phyloP scores from a whole-genome alignment of 306 rosid genomes.

The Boehmeria nivea region DNA sequence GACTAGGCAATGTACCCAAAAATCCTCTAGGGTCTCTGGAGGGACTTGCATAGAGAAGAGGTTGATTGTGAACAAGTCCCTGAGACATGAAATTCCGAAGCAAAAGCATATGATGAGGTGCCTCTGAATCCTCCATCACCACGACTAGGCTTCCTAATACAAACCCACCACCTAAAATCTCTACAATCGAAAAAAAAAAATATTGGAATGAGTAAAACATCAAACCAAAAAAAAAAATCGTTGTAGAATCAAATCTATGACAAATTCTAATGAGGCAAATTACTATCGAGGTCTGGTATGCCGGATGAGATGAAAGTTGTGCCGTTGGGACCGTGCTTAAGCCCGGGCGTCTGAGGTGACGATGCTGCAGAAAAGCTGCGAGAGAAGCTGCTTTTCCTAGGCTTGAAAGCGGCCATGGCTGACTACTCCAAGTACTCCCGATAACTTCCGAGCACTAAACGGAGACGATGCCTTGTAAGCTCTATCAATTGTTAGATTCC shows the following conservation, averaged over 20 bases:
- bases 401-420: slow-evolving; percentile 52
- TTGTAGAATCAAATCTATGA: slow-evolving; percentile 10
- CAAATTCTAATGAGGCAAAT: slow-evolving; percentile 21
- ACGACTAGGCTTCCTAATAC: slow-evolving; percentile 78
- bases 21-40: slow-evolving; percentile 71
- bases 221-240: not conserved
- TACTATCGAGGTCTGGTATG: slow-evolving; percentile 82
- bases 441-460: slow-evolving; percentile 7
- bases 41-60: slow-evolving; percentile 82
- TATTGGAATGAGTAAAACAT: slow-evolving; percentile 1
- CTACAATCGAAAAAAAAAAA: slow-evolving; percentile 23
- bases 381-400: slow-evolving; percentile 67
- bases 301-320: slow-evolving; percentile 66
- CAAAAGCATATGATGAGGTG: slow-evolving; percentile 96
- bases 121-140: slow-evolving; percentile 94
- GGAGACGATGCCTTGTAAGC: not conserved
- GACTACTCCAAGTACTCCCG: slow-evolving; percentile 14
- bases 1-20: slow-evolving; percentile 84
- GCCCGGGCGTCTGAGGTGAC: slow-evolving; percentile 48
- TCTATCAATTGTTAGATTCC: not conserved
- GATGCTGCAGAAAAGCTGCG: slow-evolving; percentile 43
- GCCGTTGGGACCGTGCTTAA: slow-evolving; percentile 78
- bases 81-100: slow-evolving; percentile 92
- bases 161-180: slow-evolving; percentile 84
- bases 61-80: slow-evolving; percentile 71